phyloP scores from a whole-genome alignment of 306 rosid genomes.

The Begonia loranthoides region DNA sequence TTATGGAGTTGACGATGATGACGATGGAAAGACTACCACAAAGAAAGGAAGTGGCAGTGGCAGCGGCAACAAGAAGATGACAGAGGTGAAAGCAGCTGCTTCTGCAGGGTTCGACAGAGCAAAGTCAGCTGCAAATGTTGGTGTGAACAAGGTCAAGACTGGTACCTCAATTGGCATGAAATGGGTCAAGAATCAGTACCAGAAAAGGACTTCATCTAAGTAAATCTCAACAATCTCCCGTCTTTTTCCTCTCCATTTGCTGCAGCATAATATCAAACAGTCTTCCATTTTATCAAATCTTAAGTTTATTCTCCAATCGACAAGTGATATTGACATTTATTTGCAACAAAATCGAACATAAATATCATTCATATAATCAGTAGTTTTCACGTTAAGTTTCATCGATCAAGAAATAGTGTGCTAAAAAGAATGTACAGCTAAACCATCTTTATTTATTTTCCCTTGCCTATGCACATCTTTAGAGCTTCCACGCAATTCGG shows the following conservation, averaged over 20 bases:
- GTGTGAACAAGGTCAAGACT: slow-evolving; percentile 26
- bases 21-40: slow-evolving; percentile 6
- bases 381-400: no score
- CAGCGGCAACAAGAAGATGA: slow-evolving; percentile 37
- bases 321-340: no score
- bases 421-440: slow-evolving; percentile 1
- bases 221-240: slow-evolving; percentile 10
- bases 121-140: slow-evolving; percentile 17
- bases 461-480: slow-evolving; percentile 6
- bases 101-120: slow-evolving; percentile 23
- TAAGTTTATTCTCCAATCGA: no score
- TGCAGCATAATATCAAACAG: no score
- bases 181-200: slow-evolving; percentile 58
- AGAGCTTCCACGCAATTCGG: slow-evolving; percentile 8
- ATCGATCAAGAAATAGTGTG: neutral
- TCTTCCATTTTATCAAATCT: no score
- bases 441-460: neutral
- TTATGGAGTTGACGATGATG: slow-evolving; percentile 19
- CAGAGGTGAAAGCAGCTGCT: slow-evolving; percentile 37
- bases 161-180: slow-evolving; percentile 62
- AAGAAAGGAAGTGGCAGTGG: slow-evolving; percentile 29
- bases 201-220: slow-evolving; percentile 50
- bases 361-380: no score
- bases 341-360: no score
- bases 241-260: neutral